Base-by-base conservation (phyloP, 208 protist species). In the Leptomonas seymouri region DNA sequence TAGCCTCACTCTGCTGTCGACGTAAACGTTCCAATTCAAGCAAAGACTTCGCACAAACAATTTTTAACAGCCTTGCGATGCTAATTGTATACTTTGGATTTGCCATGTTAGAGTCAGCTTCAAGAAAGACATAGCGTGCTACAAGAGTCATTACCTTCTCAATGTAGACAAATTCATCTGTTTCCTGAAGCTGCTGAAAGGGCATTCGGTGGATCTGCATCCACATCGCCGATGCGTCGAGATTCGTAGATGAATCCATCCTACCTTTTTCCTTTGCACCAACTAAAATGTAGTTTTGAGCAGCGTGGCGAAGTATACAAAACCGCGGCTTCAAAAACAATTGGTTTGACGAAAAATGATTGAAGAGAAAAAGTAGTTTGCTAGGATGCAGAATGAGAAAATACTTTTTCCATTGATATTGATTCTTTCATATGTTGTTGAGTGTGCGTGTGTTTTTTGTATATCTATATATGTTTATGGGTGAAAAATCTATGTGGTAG, bases 191-290 rank as follows among this genome's bases (percentile, higher is more conserved):
- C 41, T 92, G 82, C 61, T 87, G 75, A 69, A 94, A 80, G 1
- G 91, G 91, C 64, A 97, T 92, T 2, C 86, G 73, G 31, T 65
- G 71, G 27, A 91, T 88, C 63, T 91, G 86, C 46, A 71, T 34
- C 86, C 86, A 91, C 86, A 91, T 91, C 20, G 66, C 57, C n/a
- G 53, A 67, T 5, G 51, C 27, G 7, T 73, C 70, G 15, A 64
- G 55, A 50, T 59, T 60, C 12, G 53, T 60, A 3, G 61, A 56
- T 12, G 49, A 39, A 36, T 42, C 49, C 46, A 69, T 57, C n/a
- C n/a, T n/a, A n/a, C n/a, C 16, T 31, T 57, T 39, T 39, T 9
- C 34, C 34, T 39, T 9, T 36, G 6, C 23, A 5, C 6, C 48
- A 1, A 53, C 48, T 30, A 23, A 27, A 14, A 15, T 27, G 15